Evolutionary conservation across 75 land plant species (phyloP).

Genomic region (Isoetes taiwanensis): DNA sequence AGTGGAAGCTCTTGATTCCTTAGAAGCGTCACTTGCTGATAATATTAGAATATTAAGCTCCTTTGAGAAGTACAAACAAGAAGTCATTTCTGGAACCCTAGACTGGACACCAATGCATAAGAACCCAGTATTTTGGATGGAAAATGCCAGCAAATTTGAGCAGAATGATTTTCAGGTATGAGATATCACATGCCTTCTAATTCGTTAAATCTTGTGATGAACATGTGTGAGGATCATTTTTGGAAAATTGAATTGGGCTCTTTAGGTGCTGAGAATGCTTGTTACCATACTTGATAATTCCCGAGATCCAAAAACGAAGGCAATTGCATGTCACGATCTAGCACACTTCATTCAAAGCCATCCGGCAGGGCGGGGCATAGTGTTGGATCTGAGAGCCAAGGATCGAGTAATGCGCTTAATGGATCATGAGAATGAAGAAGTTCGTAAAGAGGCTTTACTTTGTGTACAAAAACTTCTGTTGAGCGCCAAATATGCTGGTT

Average conservation of each 20-base stretch:
- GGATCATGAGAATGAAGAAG: slow-evolving; percentile 79
- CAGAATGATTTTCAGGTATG: slow-evolving; percentile 88
- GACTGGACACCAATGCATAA: slow-evolving; percentile 98
- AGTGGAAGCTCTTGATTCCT: slow-evolving; percentile 50
- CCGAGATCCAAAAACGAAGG: slow-evolving; percentile 50
- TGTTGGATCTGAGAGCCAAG: slow-evolving; percentile 72
- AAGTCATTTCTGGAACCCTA: slow-evolving; percentile 74
- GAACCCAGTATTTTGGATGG: slow-evolving; percentile 87
- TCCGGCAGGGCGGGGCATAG: slow-evolving; percentile 71
- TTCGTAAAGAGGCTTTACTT: slow-evolving; percentile 68
- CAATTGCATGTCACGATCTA: slow-evolving; percentile 87
- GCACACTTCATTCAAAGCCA: slow-evolving; percentile 83
- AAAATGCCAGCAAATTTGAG: slow-evolving; percentile 74
- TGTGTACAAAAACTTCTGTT: slow-evolving; percentile 89
- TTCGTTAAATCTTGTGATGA: not conserved
- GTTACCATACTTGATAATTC: slow-evolving; percentile 76
- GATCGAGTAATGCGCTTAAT: slow-evolving; percentile 77
- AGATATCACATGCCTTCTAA: not conserved
- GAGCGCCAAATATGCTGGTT: slow-evolving; percentile 91
- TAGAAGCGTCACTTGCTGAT: slow-evolving; percentile 69
- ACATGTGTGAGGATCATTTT: not conserved
- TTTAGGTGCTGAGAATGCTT: slow-evolving; percentile 70
- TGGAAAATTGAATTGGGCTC: not conserved
- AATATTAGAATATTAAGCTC: slow-evolving; percentile 78
- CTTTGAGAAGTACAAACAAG: slow-evolving; percentile 88